phyloP scores from a whole-genome alignment of 345 rosid genomes.

The Eucalyptus albens region DNA sequence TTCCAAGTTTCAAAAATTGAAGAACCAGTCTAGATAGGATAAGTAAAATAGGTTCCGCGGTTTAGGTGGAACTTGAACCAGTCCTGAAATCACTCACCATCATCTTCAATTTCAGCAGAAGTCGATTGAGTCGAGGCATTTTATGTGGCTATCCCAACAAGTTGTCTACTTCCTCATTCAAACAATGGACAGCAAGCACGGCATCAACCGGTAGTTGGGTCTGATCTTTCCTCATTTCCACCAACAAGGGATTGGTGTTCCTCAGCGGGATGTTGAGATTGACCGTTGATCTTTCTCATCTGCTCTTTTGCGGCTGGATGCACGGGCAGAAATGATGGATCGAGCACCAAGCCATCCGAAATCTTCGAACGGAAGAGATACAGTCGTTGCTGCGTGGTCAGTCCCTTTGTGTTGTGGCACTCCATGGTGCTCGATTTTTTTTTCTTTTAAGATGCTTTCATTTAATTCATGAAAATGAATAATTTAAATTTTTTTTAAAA shows the following conservation, averaged over 20 bases:
- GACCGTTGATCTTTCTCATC: background rate
- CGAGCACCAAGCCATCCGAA: background rate
- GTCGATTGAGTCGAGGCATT: background rate
- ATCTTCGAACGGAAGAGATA: background rate
- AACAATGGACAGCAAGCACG: background rate
- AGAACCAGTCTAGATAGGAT: fast-evolving
- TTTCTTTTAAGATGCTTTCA: background rate
- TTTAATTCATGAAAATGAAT: background rate
- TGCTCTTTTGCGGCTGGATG: background rate
- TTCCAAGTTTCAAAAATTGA: no score
- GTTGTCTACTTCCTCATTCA: background rate
- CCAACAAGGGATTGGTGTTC: background rate
- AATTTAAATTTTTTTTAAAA: fast-evolving
- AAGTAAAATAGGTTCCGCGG: background rate
- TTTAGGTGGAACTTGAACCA: background rate
- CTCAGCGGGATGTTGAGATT: background rate
- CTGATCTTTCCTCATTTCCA: background rate
- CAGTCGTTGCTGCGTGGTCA: background rate
- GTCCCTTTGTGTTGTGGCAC: background rate
- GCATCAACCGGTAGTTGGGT: background rate
- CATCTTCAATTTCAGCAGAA: background rate
- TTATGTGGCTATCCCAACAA: background rate
- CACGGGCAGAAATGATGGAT: background rate
- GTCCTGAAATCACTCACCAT: background rate
- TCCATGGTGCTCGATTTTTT: background rate